Conservation (phyloP, 2,329 filamentous ascomycete genomes). For the Penicillium digitatum region DNA sequence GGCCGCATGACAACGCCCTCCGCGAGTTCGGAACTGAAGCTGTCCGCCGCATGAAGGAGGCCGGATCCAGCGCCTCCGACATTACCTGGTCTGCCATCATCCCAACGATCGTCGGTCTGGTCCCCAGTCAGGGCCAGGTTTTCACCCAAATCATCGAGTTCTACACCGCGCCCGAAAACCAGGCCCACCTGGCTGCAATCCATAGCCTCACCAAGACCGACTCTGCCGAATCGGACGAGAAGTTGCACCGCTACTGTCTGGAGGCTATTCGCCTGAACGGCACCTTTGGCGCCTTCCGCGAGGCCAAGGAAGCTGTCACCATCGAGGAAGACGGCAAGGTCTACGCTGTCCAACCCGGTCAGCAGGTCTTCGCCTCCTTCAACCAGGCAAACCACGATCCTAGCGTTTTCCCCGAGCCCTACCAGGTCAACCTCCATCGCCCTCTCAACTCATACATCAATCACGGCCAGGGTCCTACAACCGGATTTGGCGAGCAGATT, state of each 20-base stretch:
- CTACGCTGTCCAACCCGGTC: conserved; percentile 53
- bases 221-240: conserved; percentile 56
- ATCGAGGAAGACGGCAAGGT: conserved; percentile 51
- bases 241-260: conserved; percentile 65
- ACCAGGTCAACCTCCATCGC: conserved; percentile 59
- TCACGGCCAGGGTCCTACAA: conserved; percentile 60
- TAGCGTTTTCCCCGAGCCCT: conserved; percentile 58
- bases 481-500: conserved; percentile 59
- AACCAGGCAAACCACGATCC: conserved; percentile 55
- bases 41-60: conserved; percentile 61
- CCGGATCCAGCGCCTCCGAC: conserved; percentile 59
- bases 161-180: conserved; percentile 59
- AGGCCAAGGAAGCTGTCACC: conserved; percentile 47
- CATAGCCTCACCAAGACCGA: conserved; percentile 56
- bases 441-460: conserved; percentile 62
- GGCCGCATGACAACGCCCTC: conserved; percentile 54
- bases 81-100: conserved; percentile 69
- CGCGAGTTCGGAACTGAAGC: conserved; percentile 62
- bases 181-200: conserved; percentile 57
- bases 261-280: conserved; percentile 68
- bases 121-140: conserved; percentile 67
- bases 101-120: conserved; percentile 62
- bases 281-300: conserved; percentile 58
- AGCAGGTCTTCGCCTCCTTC: conserved; percentile 62
- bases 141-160: conserved; percentile 71